A percentile compares a stretch with the other conserved stretches of the same genome.
Evolutionary conservation across 768 basidiomycete genomes (phyloP).

Genomic region (Hemileccinum impolitum): DNA sequence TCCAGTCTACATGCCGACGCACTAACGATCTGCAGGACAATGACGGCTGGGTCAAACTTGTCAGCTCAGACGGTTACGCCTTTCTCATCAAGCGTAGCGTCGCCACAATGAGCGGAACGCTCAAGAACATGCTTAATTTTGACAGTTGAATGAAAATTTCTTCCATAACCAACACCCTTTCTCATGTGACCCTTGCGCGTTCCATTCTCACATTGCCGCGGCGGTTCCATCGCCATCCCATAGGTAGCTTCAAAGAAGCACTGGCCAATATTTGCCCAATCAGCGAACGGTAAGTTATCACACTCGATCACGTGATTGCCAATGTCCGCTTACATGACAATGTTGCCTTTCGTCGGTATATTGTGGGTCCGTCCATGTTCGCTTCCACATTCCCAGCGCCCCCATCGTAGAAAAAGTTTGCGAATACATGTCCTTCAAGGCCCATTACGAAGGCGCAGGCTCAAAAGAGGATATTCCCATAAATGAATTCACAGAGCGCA

Average conservation of each 20-base stretch:
- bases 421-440: constrained; percentile 87
- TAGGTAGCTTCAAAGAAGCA: constrained; percentile 76
- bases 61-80: constrained; percentile 75
- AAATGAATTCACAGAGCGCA: constrained; percentile 74
- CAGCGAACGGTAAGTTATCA: constrained; percentile 57
- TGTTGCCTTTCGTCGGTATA: too few relatives aligned
- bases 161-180: constrained; percentile 6
- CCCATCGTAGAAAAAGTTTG: constrained; percentile 83
- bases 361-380: neutral
- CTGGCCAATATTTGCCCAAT: constrained; percentile 65
- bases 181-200: constrained; percentile 12
- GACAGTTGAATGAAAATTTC: constrained; percentile 46
- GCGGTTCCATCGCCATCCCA: neutral
- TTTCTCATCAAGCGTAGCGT: constrained; percentile 77
- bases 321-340: constrained; percentile 1
- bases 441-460: constrained; percentile 66
- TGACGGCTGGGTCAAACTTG: constrained; percentile 71
- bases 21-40: constrained; percentile 13
- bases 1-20: too few relatives aligned
- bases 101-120: constrained; percentile 74
- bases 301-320: neutral
- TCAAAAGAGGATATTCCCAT: constrained; percentile 76
- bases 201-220: constrained; percentile 9
- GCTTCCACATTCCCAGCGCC: constrained; percentile 35
- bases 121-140: constrained; percentile 76